A percentile compares a stretch with the other conserved stretches of the same genome.
Conservation (phyloP, 2,329 filamentous ascomycete species). For the Colletotrichum cordylinicola region DNA sequence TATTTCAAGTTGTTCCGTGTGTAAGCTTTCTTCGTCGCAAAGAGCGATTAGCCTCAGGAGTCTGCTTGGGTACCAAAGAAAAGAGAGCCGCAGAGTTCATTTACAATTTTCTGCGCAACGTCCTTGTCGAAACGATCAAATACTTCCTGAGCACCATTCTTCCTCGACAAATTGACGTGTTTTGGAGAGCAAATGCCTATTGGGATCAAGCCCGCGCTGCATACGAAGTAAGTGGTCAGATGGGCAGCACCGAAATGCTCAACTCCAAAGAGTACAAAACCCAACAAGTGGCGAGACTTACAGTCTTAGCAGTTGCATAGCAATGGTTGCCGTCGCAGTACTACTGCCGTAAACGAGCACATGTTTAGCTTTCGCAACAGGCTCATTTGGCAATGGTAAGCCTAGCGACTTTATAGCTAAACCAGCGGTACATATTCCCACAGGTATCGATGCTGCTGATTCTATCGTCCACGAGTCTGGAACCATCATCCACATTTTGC, state of each 20-base stretch:
- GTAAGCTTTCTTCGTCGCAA: background rate
- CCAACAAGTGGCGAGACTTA: slow-evolving; percentile 16
- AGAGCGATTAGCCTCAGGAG: slow-evolving; percentile 25
- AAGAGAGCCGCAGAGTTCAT: background rate
- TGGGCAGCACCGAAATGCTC: background rate
- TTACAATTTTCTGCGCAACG: background rate
- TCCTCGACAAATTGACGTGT: background rate
- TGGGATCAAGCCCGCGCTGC: slow-evolving; percentile 38
- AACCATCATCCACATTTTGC: background rate
- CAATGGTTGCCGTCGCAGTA: background rate
- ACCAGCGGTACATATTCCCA: background rate
- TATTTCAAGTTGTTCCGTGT: background rate
- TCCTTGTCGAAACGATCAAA: slow-evolving; percentile 39
- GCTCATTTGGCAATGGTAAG: slow-evolving; percentile 12
- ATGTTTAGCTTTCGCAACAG: slow-evolving; percentile 4
- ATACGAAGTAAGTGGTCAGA: background rate
- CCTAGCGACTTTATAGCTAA: background rate
- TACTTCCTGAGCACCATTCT: background rate
- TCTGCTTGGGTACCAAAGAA: background rate
- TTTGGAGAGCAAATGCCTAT: background rate
- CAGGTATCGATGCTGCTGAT: background rate
- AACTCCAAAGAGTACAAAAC: background rate
- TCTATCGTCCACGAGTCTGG: background rate
- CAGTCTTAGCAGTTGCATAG: slow-evolving; percentile 29
- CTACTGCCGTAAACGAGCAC: slow-evolving; percentile 1